Conservation (phyloP, 345 rosid species). For the Mallotus nudiflorus region DNA sequence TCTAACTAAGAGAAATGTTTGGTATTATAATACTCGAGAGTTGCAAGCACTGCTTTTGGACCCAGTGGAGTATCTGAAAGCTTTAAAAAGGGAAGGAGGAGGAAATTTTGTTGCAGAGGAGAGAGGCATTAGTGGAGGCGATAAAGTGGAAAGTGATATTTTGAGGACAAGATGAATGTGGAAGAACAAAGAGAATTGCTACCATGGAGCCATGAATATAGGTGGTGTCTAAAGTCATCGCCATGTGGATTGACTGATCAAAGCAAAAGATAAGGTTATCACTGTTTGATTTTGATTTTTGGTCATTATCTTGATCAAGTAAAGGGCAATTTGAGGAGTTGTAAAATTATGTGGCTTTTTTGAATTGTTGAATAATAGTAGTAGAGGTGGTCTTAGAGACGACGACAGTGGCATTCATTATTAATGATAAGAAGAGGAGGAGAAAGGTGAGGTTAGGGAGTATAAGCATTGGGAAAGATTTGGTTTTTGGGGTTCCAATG, state of each 20-base stretch:
- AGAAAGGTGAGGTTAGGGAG: constrained; percentile 6
- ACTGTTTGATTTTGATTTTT: constrained; percentile 12
- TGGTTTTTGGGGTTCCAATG: neutral
- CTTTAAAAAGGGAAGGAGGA: constrained; percentile 78
- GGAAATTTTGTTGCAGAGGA: constrained; percentile 59
- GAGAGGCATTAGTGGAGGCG: constrained; percentile 50
- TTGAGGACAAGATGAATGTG: constrained; percentile 90
- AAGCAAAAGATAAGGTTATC: constrained; percentile 52
- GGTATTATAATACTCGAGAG: constrained; percentile 91
- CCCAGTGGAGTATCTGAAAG: constrained; percentile 70
- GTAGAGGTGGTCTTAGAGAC: constrained; percentile 25
- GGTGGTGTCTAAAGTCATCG: constrained; percentile 83
- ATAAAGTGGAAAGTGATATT: constrained; percentile 82
- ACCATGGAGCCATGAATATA: constrained; percentile 96
- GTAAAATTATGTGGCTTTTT: constrained; percentile 91
- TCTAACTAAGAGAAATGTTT: constrained; percentile 69
- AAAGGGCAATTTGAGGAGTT: constrained; percentile 75
- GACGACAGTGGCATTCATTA: constrained; percentile 24
- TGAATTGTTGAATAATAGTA: constrained; percentile 48
- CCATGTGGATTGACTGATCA: constrained; percentile 74
- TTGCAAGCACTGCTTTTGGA: constrained; percentile 58
- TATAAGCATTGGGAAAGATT: neutral
- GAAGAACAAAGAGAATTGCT: constrained; percentile 79
- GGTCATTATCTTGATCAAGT: constrained; percentile 21
- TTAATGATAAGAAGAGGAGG: constrained; percentile 1